Percentiles rank a stretch among this genome's conserved stretches.
These are phyloP conservation scores for Orychophragmus violaceus DNA, from an alignment of 345 rosid species.

Conservation along the genomic window DNA sequence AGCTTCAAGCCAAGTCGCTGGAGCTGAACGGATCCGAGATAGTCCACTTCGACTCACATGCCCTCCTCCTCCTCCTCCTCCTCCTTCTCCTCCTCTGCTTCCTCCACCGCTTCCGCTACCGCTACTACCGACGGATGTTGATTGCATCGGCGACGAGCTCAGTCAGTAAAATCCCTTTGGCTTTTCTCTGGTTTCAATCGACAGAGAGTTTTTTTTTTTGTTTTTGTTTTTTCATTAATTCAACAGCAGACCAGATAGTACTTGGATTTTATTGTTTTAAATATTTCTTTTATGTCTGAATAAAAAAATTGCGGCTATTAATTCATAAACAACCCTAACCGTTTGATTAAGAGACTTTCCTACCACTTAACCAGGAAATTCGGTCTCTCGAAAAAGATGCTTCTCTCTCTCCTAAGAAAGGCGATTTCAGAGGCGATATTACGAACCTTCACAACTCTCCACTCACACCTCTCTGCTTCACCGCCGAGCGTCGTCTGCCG, in stretches of 20 bases:
- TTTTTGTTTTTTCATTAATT: neutral
- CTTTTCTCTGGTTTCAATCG: neutral
- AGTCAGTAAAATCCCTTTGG: slow-evolving; percentile 3
- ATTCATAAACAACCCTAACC: slow-evolving; percentile 2
- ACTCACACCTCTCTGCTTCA: too few species aligned
- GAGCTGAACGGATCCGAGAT: slow-evolving; percentile 65
- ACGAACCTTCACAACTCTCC: too few species aligned
- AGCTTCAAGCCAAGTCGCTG: slow-evolving; percentile 65
- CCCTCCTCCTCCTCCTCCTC: slow-evolving; percentile 24
- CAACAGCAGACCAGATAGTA: slow-evolving; percentile 1
- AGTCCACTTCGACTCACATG: slow-evolving; percentile 45
- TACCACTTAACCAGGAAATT: slow-evolving; percentile 10
- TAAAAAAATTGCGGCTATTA: neutral
- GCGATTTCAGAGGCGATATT: too few species aligned
- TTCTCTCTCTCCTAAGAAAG: too few species aligned
- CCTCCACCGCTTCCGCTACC: slow-evolving; percentile 27
- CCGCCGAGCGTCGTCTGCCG: too few species aligned
- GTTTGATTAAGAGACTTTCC: slow-evolving; percentile 20
- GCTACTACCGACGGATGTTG: slow-evolving; percentile 43
- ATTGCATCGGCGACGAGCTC: slow-evolving; percentile 46
- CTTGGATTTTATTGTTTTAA: neutral
- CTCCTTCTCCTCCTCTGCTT: neutral
- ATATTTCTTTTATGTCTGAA: neutral
- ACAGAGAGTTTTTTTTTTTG: neutral
- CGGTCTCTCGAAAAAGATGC: too few species aligned